Evolutionary conservation across 768 basidiomycete genomes (phyloP).

Genomic region (Lentinula lateritia): DNA sequence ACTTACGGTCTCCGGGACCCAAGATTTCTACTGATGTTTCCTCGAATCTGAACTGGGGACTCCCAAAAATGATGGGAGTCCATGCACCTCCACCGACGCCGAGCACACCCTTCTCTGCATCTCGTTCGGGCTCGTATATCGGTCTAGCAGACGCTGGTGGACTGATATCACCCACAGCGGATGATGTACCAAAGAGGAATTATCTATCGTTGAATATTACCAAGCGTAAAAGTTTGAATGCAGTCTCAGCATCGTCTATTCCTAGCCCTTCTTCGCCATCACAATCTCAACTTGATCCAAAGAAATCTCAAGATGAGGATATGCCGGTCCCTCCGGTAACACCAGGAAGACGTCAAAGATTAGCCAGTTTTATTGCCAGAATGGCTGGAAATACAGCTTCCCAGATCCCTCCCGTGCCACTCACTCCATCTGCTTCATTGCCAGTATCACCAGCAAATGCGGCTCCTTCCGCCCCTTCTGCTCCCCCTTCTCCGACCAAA

Average conservation of each 20-base stretch:
- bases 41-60: neutral
- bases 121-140: neutral
- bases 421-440: neutral
- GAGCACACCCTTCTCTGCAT: neutral
- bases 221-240: neutral
- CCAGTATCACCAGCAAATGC: neutral
- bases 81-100: slow-evolving; percentile 3
- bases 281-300: neutral
- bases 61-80: neutral
- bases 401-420: neutral
- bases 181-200: neutral
- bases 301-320: neutral
- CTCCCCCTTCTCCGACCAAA: neutral
- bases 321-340: neutral
- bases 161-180: neutral
- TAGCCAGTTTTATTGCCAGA: slow-evolving; percentile 1
- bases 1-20: neutral
- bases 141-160: neutral
- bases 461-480: neutral
- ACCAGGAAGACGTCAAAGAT: neutral
- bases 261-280: neutral
- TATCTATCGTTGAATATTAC: neutral
- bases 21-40: neutral
- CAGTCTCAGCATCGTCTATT: neutral
- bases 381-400: neutral